Base-by-base conservation (phyloP, 129 eudicot genomes). In the Lonicera japonica region DNA sequence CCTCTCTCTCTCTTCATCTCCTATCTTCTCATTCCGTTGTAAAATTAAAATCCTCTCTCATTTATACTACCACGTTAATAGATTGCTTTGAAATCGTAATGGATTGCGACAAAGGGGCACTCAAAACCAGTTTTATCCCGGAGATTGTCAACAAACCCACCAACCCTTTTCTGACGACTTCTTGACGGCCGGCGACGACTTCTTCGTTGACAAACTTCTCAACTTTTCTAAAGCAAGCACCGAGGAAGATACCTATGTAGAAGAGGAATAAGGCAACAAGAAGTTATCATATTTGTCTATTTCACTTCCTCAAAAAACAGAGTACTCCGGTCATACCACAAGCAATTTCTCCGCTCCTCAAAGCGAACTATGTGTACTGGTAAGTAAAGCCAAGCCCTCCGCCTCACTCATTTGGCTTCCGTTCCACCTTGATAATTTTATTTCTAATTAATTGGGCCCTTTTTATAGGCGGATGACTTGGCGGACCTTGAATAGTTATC, bases 401-500 rank as follows among this genome's bases (percentile, higher is more conserved):
- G n/a, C n/a, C n/a, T n/a, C n/a, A n/a, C n/a, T n/a, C n/a, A n/a
- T n/a, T 45, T 39, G 47, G 11, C 19, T 62, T 56, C 54, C 15
- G 13, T 13, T n/a, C 23, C 6, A 6, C 7, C 19, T 22, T 59
- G 40, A 9, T 1, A 18, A 50, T 56, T 43, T 59, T 62, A 5
- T 54, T 16, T 0, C n/a, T n/a, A n/a, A n/a, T n/a, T n/a, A n/a
- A 34, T 38, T 10, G 4, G 15, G 13, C 22, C 16, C 0, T 17
- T 38, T 18, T 79, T 69, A 23, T 62, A 86, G 95, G 79, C 68
- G 48, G 89, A 80, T 66, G 87, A 83, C 79, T 73, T 84, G 68
- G 94, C 82, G 60, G 86, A 77, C 64, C 74, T 86, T 39, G 87
- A 86, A 68, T 86, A 90, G 95, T 53, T 80, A 23, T 86, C 95